Conservation (phyloP, 768 basidiomycete species). For the Coprinopsis cinerea region DNA sequence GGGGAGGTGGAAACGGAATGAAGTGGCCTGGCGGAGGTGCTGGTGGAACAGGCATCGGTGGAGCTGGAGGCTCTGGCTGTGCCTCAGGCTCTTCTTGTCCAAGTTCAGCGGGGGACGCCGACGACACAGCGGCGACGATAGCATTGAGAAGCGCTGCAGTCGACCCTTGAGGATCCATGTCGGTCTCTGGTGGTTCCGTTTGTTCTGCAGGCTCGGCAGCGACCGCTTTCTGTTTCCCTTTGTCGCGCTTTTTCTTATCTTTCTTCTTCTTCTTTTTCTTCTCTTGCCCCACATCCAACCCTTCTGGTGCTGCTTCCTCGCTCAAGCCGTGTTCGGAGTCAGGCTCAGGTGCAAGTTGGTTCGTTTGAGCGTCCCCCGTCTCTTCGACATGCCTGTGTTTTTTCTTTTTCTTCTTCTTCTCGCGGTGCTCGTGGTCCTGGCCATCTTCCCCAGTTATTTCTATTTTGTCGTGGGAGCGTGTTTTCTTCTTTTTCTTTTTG, state of each 20-base stretch:
- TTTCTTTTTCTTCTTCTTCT: conserved; percentile 31
- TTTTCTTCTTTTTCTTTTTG: conserved; percentile 36
- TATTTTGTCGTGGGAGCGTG: conserved; percentile 26
- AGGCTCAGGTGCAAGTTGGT: too few relatives aligned
- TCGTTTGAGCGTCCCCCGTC: too few relatives aligned
- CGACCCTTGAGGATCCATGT: conserved; percentile 36
- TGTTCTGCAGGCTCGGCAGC: conserved; percentile 3
- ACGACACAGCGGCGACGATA: conserved; percentile 60
- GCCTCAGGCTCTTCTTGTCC: neutral
- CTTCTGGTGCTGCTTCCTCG: neutral
- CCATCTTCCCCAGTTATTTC: conserved; percentile 11
- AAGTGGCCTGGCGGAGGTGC: conserved; percentile 23
- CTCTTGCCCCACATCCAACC: neutral
- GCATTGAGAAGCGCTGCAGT: conserved; percentile 58
- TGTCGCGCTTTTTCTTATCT: conserved; percentile 27
- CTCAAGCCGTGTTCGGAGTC: too few relatives aligned
- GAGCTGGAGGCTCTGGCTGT: conserved; percentile 18
- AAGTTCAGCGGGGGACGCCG: conserved; percentile 28
- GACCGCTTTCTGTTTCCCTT: conserved; percentile 20
- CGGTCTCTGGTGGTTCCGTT: conserved; percentile 21
- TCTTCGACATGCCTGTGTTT: conserved; percentile 21
- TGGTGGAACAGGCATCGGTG: conserved; percentile 17
- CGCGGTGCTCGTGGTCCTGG: conserved; percentile 12
- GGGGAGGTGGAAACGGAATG: conserved; percentile 22
- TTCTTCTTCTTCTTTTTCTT: conserved; percentile 12